Evolutionary conservation across 2,329 filamentous ascomycete species (phyloP).

Genomic region (Polychaeton citri): DNA sequence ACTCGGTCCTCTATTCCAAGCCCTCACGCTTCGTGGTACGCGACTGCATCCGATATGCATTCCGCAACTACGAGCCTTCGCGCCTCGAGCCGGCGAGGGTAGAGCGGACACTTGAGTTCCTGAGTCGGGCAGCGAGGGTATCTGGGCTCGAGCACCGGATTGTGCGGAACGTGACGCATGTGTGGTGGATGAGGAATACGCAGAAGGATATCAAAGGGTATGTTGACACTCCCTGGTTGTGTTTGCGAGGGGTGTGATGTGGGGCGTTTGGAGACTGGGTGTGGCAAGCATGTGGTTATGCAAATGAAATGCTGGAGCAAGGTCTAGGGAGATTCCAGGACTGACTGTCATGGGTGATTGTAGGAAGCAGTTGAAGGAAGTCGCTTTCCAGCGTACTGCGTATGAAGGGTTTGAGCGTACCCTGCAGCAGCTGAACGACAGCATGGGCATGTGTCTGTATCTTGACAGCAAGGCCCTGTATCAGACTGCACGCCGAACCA

Average conservation of each 20-base stretch:
- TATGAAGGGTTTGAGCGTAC: constrained; percentile 56
- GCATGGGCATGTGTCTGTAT: constrained; percentile 48
- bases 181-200: constrained; percentile 30
- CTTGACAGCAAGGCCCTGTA: not conserved
- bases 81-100: constrained; percentile 37
- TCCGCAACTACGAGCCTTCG: constrained; percentile 20
- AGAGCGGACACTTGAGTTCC: constrained; percentile 55
- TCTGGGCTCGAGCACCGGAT: constrained; percentile 59
- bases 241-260: constrained; percentile 1
- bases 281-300: no score
- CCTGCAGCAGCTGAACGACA: constrained; percentile 59
- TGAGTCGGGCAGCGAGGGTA: constrained; percentile 49
- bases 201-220: constrained; percentile 18
- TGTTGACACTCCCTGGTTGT: constrained; percentile 2
- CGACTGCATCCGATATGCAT: constrained; percentile 32
- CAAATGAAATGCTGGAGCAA: no score
- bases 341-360: no score
- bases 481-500: no score
- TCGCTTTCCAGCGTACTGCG: constrained; percentile 22
- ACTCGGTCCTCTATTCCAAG: constrained; percentile 57
- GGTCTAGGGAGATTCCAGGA: no score
- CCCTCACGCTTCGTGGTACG: constrained; percentile 52
- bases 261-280: constrained; percentile 1
- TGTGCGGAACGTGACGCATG: constrained; percentile 51
- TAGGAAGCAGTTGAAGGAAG: constrained; percentile 10